Base-by-base conservation (phyloP, 2,329 filamentous ascomycete genomes). In the Arthrobotrys entomopaga region DNA sequence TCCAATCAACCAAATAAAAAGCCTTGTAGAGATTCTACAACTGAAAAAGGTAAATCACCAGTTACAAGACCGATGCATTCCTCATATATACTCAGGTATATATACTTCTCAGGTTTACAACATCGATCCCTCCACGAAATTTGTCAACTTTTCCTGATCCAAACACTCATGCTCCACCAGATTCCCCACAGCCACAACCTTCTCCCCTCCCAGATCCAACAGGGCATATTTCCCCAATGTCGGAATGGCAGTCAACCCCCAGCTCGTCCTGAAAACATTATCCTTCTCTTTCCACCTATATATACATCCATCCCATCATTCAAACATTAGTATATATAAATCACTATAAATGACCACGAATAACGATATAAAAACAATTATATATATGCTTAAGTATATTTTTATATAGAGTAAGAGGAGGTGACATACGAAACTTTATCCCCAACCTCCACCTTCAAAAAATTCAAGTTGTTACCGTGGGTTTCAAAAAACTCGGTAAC, bases 261-360 rank as follows among this genome's bases (percentile, higher is more conserved):
- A 83, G 16, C 78, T 78, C 6, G 78, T 81, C 3, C 81, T 79
- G 63, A 78, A 82, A 13, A 79, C 64, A 61, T 83, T 83, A 3
- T 76, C 73, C 1, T 29, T 15, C 2, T 24, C 34, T 10, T 63
- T 81, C 82, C 82, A 83, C 53, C 82, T 83, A 63, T 4, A 56
- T n/a, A 52, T n/a, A n/a, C n/a, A n/a, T n/a, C n/a, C 40, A 22
- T 22, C 24, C 15, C 48, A 53, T 65, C 29, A 34, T 6, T 1
- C 11, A 46, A 26, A 53, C 19, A 19, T 26, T 7, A 11, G n/a
- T 19, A 22, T 19, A 5, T n/a, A 5, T 2, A 29, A 46, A 29
- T 22, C 43, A 38, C 16, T 16, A 15, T 58, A 24, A 10, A 48
- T 49, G n/a, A n/a, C n/a, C n/a, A n/a, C n/a, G n/a, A n/a, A n/a